Evolutionary conservation across 2,329 filamentous ascomycete species (phyloP), one percentile per base, ranked within the genome.

Genomic region (Ciborinia camelliae): DNA sequence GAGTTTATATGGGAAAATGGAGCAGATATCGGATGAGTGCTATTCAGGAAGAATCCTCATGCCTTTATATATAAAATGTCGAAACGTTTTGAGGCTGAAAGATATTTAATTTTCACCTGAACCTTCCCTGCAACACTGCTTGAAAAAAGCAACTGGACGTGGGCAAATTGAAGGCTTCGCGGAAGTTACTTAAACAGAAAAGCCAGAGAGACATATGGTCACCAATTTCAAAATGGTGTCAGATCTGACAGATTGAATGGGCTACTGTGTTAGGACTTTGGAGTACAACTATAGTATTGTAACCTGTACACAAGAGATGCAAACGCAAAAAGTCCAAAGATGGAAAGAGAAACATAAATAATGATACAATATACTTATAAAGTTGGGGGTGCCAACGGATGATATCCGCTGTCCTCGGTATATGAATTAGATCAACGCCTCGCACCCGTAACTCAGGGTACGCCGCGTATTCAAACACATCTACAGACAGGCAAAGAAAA

Each of bases 161-260:
- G 20, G 32, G 28, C 41, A 48, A 50, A 62, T 45, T 23, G 23
- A 54, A 54, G 52, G 41, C 28, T 30, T 45, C 9, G 41, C 28
- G 35, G 12, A 69, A 68, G 67, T 67, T 68, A 69, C 67, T 69
- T 69, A 71, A 69, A 65, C 68, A 68, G 66, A 53, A 64, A 55
- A 62, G 61, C 47, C 64, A 48, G 43, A 63, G 39, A 69, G 65
- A 71, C 69, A 65, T 71, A 68, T 69, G 68, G 69, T 67, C 69
- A 65, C 67, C 68, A 69, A 65, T 52, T 20, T 64, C 53, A 48
- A 51, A 26, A 37, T 48, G 53, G 35, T 35, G 62, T 59, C 62
- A 50, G 43, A 39, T n/a, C 43, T 59, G 53, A 59, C 62, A 59
- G 35, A 30, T 55, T 7, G 20, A 60, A 50, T 32, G 30, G 47